Base-by-base conservation (phyloP, 208 protist genomes). In the Crithidia brevicula region DNA sequence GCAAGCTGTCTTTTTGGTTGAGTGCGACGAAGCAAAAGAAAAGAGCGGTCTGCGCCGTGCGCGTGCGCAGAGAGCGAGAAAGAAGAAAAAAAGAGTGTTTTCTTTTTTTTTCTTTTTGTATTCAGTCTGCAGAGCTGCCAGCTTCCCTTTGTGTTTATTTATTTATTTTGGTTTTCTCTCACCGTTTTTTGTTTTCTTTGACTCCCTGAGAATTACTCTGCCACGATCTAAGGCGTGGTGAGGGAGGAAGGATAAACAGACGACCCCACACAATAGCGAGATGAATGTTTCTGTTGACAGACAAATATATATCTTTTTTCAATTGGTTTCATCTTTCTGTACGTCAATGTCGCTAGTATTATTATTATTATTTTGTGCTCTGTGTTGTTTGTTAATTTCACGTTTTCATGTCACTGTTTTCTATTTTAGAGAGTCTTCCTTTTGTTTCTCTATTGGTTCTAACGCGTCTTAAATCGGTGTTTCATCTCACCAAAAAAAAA, bases 401-500 rank as follows among this genome's bases (percentile, higher is more conserved):
- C 20, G 42, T 45, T 46, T 22, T 46, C 34, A 1, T 46, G 50
- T 51, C 10, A 42, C 31, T 60, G 4, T 57, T 56, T 53, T 27
- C 50, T 38, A 53, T 20, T 40, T 15, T 42, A 54, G 43, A 54
- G 15, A 34, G 36, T 57, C 13, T 2, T 34, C 28, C 57, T 67
- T 57, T 11, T 53, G 43, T 58, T 67, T 57, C 9, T 52, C 25
- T 36, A 20, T 25, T 66, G 47, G 38, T 50, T 27, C 13, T 64
- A n/a, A n/a, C n/a, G n/a, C n/a, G n/a, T n/a, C n/a, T n/a, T n/a
- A n/a, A n/a, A n/a, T n/a, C n/a, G n/a, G n/a, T n/a, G n/a, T n/a
- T n/a, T n/a, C n/a, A 16, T 51, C 22, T 51, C 13, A 13, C 46
- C 23, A 13, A 49, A 49, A 49, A 49, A 49, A 49, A 49, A 49